phyloP scores from a whole-genome alignment of 345 rosid species.

The Hibiscus mutabilis region DNA sequence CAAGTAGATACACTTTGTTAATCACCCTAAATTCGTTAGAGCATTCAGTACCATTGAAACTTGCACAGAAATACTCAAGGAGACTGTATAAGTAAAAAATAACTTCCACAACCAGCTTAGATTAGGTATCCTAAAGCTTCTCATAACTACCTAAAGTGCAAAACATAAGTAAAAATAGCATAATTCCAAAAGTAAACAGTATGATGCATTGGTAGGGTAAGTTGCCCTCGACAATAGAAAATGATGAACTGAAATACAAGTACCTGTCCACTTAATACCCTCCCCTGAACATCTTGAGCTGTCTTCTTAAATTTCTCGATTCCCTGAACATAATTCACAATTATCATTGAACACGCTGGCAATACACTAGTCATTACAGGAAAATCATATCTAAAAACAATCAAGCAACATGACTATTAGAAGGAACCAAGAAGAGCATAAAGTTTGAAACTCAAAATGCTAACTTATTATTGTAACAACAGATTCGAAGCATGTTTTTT shows the following conservation, averaged over 20 bases:
- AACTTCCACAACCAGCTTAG: neutral
- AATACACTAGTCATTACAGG: neutral
- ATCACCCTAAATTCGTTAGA: neutral
- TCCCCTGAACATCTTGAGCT: conserved; percentile 74
- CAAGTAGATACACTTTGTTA: neutral
- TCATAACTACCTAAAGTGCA: neutral
- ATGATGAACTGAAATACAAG: conserved; percentile 4
- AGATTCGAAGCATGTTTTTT: neutral
- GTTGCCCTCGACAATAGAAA: neutral
- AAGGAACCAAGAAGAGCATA: neutral
- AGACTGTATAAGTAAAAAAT: neutral
- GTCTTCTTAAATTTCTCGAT: conserved; percentile 94
- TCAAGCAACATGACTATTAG: neutral
- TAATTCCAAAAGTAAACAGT: neutral
- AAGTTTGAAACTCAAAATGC: neutral
- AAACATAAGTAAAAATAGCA: neutral
- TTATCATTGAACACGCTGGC: neutral
- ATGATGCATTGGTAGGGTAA: neutral
- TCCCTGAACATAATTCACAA: conserved; percentile 46
- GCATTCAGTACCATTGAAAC: neutral
- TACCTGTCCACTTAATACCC: conserved; percentile 73
- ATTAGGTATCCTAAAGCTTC: neutral
- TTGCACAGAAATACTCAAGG: neutral
- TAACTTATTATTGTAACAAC: neutral
- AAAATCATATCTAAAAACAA: neutral